phyloP scores from a whole-genome alignment of 2,329 filamentous ascomycete species.

The Colletotrichum limetticola region DNA sequence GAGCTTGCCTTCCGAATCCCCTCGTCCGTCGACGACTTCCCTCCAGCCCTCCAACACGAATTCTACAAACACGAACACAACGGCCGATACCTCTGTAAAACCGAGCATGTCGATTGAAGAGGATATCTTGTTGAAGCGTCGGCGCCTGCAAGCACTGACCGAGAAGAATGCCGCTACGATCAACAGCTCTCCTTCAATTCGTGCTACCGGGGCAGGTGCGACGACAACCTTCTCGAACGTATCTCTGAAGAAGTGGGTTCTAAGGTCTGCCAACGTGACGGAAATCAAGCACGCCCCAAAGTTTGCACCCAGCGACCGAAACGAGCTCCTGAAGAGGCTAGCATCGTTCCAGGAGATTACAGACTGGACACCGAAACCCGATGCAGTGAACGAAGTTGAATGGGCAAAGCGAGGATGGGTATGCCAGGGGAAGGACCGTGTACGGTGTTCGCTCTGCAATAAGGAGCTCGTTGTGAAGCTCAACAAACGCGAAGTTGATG shows the following conservation, averaged over 20 bases:
- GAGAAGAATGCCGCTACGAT: slow-evolving; percentile 31
- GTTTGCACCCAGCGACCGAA: slow-evolving; percentile 88
- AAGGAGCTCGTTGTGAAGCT: slow-evolving; percentile 87
- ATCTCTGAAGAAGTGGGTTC: slow-evolving; percentile 53
- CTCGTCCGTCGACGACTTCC: slow-evolving; percentile 35
- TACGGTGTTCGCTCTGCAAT: slow-evolving; percentile 86
- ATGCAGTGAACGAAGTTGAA: slow-evolving; percentile 85
- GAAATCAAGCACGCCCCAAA: slow-evolving; percentile 52
- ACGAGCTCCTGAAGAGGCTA: slow-evolving; percentile 82
- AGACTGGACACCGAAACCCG: slow-evolving; percentile 92
- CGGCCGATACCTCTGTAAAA: slow-evolving; percentile 8
- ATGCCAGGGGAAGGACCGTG: slow-evolving; percentile 84
- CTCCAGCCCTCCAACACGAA: slow-evolving; percentile 18
- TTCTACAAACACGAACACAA: slow-evolving; percentile 12
- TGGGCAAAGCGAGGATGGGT: slow-evolving; percentile 96
- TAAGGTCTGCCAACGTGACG: slow-evolving; percentile 39
- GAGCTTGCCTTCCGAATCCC: slow-evolving; percentile 30
- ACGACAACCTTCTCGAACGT: slow-evolving; percentile 52
- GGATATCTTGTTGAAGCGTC: slow-evolving; percentile 62
- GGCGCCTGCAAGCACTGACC: slow-evolving; percentile 51
- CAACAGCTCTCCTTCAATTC: slow-evolving; percentile 18
- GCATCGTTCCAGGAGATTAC: slow-evolving; percentile 92
- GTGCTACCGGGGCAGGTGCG: slow-evolving; percentile 15
- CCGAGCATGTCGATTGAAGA: slow-evolving; percentile 44
- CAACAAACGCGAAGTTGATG: slow-evolving; percentile 67